Conservation (phyloP, 2,329 filamentous ascomycete species). For the Paecilomyces formosus region DNA sequence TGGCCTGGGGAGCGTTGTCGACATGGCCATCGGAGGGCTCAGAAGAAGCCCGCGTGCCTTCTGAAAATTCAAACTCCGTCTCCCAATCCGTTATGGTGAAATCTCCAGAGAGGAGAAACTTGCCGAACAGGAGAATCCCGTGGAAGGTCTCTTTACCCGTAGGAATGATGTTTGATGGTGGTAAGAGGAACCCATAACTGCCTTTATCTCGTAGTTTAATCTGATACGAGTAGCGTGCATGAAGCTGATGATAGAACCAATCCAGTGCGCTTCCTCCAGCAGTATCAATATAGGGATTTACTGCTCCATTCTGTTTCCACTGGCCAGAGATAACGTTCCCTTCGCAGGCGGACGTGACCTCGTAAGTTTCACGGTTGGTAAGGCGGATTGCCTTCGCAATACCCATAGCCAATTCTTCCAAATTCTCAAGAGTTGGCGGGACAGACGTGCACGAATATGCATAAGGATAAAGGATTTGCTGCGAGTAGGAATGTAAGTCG, state of each 20-base stretch:
- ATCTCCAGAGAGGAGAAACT: constrained; percentile 44
- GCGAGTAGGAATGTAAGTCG: constrained; percentile 90
- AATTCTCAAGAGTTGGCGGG: constrained; percentile 82
- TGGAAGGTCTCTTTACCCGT: constrained; percentile 82
- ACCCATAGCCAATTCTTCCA: constrained; percentile 82
- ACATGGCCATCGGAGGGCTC: not conserved
- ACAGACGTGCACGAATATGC: constrained; percentile 70
- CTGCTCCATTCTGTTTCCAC: constrained; percentile 16
- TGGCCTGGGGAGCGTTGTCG: not conserved
- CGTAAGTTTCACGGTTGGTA: constrained; percentile 68
- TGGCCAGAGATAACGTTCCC: constrained; percentile 51
- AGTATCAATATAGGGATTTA: constrained; percentile 56
- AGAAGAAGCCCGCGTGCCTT: not conserved
- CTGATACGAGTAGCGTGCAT: constrained; percentile 81
- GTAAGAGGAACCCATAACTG: constrained; percentile 87
- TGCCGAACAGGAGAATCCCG: constrained; percentile 75
- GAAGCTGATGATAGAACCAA: constrained; percentile 87
- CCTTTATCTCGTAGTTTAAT: constrained; percentile 88
- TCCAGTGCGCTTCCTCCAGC: constrained; percentile 83
- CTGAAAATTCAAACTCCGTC: constrained; percentile 1
- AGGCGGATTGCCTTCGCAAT: constrained; percentile 81
- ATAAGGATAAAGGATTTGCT: constrained; percentile 90
- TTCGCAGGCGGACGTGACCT: constrained; percentile 77
- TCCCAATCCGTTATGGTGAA: constrained; percentile 4
- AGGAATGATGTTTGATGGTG: constrained; percentile 77